Evolutionary conservation across 148 eudicot species (phyloP).

Genomic region (Chenopodium suecicum): DNA sequence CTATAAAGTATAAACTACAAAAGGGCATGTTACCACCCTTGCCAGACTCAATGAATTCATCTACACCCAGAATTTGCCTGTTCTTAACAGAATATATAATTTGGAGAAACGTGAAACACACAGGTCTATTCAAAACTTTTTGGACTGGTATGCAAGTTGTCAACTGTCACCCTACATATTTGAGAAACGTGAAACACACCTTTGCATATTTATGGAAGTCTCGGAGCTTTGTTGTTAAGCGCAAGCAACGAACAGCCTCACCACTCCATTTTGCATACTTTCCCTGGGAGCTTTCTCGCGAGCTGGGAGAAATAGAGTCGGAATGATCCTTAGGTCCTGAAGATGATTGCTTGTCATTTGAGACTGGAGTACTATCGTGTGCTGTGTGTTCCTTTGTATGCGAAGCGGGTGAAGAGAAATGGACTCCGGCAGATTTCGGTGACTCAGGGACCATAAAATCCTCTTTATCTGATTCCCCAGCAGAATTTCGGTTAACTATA

Average conservation of each 20-base stretch:
- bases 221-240: conserved; percentile 86
- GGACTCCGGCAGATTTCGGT: conserved; percentile 42
- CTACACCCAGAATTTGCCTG: background rate
- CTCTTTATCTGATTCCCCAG: conserved; percentile 70
- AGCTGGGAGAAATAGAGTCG: conserved; percentile 59
- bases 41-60: background rate
- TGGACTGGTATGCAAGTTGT: background rate
- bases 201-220: conserved; percentile 95
- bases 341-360: conserved; percentile 52
- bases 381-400: conserved; percentile 49
- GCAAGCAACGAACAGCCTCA: conserved; percentile 73
- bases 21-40: no score
- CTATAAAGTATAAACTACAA: background rate
- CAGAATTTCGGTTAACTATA: conserved; percentile 54
- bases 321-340: conserved; percentile 58
- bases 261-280: conserved; percentile 60
- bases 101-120: no score
- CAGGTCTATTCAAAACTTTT: conserved; percentile 3
- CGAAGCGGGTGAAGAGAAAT: conserved; percentile 42
- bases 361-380: conserved; percentile 45
- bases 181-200: conserved; percentile 36
- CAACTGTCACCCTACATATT: background rate
- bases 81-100: background rate
- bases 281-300: conserved; percentile 74
- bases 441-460: conserved; percentile 69